phyloP scores from a whole-genome alignment of 2,329 filamentous ascomycete genomes.

The Colletotrichum sansevieriae region DNA sequence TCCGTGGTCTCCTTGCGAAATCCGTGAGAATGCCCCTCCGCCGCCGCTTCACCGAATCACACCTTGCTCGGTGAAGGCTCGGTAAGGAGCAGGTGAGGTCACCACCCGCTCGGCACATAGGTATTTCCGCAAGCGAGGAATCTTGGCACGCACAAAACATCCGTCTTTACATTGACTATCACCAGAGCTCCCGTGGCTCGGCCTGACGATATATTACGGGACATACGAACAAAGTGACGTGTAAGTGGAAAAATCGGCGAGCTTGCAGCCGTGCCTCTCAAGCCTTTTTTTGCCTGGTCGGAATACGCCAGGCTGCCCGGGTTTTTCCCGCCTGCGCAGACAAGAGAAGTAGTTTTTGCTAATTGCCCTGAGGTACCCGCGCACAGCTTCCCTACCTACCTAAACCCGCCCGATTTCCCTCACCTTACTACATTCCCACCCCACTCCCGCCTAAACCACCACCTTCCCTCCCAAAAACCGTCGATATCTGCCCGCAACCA shows the following conservation, averaged over 20 bases:
- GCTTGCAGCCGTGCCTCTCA: not conserved
- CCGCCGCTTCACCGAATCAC: not conserved
- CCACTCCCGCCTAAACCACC: conserved; percentile 45
- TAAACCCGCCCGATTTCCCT: conserved; percentile 37
- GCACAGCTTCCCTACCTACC: conserved; percentile 28
- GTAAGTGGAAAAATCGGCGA: conserved; percentile 14
- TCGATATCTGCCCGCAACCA: conserved; percentile 51
- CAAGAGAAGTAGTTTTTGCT: conserved; percentile 36
- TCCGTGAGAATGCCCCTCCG: not conserved
- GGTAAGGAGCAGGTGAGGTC: conserved; percentile 13
- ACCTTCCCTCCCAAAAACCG: conserved; percentile 30
- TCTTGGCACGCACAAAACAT: conserved; percentile 44
- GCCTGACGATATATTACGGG: conserved; percentile 39
- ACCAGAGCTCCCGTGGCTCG: conserved; percentile 33
- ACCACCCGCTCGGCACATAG: conserved; percentile 37
- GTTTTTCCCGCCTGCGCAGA: conserved; percentile 34
- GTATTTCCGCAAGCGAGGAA: conserved; percentile 43
- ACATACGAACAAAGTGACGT: conserved; percentile 33
- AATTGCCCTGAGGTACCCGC: conserved; percentile 40
- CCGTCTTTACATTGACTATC: conserved; percentile 35
- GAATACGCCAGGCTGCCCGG: conserved; percentile 23
- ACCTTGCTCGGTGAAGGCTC: not conserved
- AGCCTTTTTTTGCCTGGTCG: conserved; percentile 5
- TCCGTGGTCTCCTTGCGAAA: too few species aligned
- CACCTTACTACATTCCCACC: conserved; percentile 46